Base-by-base conservation (phyloP, 2,329 filamentous ascomycete genomes). In the Arthroderma uncinatum region DNA sequence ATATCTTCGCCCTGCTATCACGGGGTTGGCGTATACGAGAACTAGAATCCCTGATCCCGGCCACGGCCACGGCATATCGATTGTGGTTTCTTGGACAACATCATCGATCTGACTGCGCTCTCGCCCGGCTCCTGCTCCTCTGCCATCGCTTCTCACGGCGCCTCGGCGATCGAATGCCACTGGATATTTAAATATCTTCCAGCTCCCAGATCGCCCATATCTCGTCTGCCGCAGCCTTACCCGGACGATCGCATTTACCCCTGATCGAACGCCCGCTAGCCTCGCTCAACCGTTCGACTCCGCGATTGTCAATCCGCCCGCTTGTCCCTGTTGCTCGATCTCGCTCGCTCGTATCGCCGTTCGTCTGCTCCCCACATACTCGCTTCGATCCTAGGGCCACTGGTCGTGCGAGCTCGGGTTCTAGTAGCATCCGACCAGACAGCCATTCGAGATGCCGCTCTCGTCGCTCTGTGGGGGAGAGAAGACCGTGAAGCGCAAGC, bases 401-500 rank as follows among this genome's bases (percentile, higher is more conserved):
- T 34, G 19, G 42, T 47, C 36, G 36, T 12, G 36, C 36, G 8
- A 12, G 8, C 36, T 39, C 0, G 10, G 2, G n/a, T 34, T 6
- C 36, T 39, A 4, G 10, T 6, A 14, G 36, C 10, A 39, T 12
- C 8, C 8, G 36, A 39, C 36, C 36, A 5, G 36, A 39, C 12
- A 34, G 42, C 42, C 39, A 44, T 55, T 57, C 57, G 70, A 63
- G 59, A 79, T 80, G 77, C 73, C 77, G 67, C 10, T 19, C 10
- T 19, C 39, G 33, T 37, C 44, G 25, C 47, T 83, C 61, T 87
- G 86, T 71, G 84, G 85, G 67, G 83, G 85, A 64, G 84, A 82
- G 62, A 89, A 94, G 78, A 90, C 88, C 57, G 89, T 92, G 66
- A 88, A 94, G 82, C 88, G 90, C 76, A 96, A 96, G 84, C 87